Evolutionary conservation across 192 early-diverging fungal species (phyloP).

Genomic region (Powellomyces hirtus): DNA sequence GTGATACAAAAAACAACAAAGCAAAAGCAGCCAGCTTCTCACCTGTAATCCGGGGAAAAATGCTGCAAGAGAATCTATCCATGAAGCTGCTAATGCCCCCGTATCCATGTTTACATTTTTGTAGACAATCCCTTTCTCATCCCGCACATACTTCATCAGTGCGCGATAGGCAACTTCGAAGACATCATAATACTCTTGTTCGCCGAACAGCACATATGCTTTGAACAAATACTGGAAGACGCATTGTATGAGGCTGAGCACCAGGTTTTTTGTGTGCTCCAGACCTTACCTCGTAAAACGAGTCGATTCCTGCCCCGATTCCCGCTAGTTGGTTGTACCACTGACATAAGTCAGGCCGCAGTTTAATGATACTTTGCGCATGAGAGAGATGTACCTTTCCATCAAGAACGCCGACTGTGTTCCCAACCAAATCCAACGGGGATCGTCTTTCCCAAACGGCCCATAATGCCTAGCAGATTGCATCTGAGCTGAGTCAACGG

Average conservation of each 20-base stretch:
- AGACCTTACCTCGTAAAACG: slow-evolving; percentile 70
- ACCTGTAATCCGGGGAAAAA: slow-evolving; percentile 94
- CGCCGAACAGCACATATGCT: slow-evolving; percentile 84
- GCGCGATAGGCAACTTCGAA: slow-evolving; percentile 75
- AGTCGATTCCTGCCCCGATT: slow-evolving; percentile 89
- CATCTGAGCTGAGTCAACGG: no score
- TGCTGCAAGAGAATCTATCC: slow-evolving; percentile 88
- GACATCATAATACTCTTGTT: slow-evolving; percentile 67
- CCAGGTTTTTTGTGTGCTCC: no score
- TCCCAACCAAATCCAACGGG: slow-evolving; percentile 75
- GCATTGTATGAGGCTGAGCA: neutral
- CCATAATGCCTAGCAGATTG: slow-evolving; percentile 54
- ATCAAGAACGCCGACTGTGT: slow-evolving; percentile 69
- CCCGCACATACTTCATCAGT: slow-evolving; percentile 60
- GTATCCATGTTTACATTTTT: slow-evolving; percentile 82
- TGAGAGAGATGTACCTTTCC: no score
- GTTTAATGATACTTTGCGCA: no score
- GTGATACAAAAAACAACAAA: neutral
- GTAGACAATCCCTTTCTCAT: slow-evolving; percentile 75
- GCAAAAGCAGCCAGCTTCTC: neutral
- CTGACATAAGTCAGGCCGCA: slow-evolving; percentile 31
- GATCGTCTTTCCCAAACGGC: slow-evolving; percentile 80
- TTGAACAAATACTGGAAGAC: slow-evolving; percentile 78
- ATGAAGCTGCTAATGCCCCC: slow-evolving; percentile 62
- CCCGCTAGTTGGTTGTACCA: slow-evolving; percentile 74